Percentiles rank a stretch among this genome's conserved stretches.
These are phyloP conservation scores for Lasiosphaeriaceae sp. DNA, from an alignment of 495 filamentous ascomycete genomes.

Conservation along the genomic window DNA sequence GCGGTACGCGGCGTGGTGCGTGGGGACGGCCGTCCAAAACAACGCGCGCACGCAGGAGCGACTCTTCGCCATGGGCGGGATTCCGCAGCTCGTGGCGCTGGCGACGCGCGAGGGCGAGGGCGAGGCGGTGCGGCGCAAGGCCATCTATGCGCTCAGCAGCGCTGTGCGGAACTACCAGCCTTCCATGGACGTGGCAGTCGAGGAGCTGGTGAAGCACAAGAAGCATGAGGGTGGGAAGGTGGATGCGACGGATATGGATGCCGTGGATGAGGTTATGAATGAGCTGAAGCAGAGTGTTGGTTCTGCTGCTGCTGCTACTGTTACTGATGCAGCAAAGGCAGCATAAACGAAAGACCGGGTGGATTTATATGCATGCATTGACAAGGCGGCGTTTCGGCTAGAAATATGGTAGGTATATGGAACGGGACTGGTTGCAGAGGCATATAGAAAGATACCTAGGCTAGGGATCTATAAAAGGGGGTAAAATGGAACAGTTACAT, in stretches of 20 bases:
- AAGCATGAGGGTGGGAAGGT: conserved; percentile 41
- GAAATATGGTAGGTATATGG: no score
- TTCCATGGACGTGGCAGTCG: conserved; percentile 60
- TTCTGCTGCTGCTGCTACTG: conserved; percentile 14
- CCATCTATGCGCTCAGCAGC: conserved; percentile 79
- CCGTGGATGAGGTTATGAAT: conserved; percentile 68
- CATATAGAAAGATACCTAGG: no score
- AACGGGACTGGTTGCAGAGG: background rate
- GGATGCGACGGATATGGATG: conserved; percentile 81
- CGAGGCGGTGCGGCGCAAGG: conserved; percentile 71
- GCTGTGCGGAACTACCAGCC: conserved; percentile 84
- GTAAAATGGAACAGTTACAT: no score
- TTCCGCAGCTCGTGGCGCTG: conserved; percentile 64
- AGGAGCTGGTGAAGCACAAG: conserved; percentile 53
- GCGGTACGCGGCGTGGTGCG: conserved; percentile 84
- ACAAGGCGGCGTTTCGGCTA: conserved; percentile 27
- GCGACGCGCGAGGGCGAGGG: conserved; percentile 54
- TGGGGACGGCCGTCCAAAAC: conserved; percentile 93
- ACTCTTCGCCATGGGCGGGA: conserved; percentile 64
- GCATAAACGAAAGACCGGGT: background rate
- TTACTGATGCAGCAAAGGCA: background rate
- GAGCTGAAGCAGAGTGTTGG: conserved; percentile 56
- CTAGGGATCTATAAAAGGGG: no score
- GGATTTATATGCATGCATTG: background rate
- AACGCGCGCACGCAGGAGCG: conserved; percentile 79